Evolutionary conservation across 1,284 basidiomycete species (phyloP).

Genomic region (Ceratobasidium sp.): DNA sequence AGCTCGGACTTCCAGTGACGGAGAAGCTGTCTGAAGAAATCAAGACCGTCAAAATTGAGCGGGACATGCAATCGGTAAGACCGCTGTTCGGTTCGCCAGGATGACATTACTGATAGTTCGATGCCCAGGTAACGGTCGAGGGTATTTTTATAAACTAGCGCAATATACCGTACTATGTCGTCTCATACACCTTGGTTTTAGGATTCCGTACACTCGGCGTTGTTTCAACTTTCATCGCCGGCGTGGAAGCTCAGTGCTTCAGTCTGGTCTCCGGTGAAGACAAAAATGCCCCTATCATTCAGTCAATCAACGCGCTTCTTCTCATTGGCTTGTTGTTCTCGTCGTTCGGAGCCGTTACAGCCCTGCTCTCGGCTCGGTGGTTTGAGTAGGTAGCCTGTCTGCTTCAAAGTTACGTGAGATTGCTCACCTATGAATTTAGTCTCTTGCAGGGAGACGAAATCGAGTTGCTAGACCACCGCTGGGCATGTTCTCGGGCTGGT

Average conservation of each 20-base stretch:
- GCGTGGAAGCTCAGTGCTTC: constrained; percentile 16
- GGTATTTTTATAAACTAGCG: background rate
- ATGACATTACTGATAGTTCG: too few species aligned
- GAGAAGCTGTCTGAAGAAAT: too few species aligned
- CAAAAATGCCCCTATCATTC: background rate
- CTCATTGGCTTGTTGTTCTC: constrained; percentile 15
- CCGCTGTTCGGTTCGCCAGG: too few species aligned
- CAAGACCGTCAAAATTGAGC: too few species aligned
- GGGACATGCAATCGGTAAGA: too few species aligned
- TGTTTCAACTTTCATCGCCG: constrained; percentile 26
- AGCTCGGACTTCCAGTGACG: too few species aligned
- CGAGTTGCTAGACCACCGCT: background rate
- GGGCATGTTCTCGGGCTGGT: background rate
- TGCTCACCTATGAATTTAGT: background rate
- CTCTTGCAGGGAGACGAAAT: constrained; percentile 1
- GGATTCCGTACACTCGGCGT: constrained; percentile 22
- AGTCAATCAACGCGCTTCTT: constrained; percentile 10
- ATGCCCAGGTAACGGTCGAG: background rate
- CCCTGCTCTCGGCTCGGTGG: constrained; percentile 30
- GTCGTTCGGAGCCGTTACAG: constrained; percentile 12
- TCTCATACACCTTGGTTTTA: background rate
- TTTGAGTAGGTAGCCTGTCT: constrained; percentile 6
- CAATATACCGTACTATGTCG: background rate
- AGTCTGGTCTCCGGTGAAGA: background rate
- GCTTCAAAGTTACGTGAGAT: background rate